Conservation (phyloP, 306 rosid species). For the Neltuma alba region DNA sequence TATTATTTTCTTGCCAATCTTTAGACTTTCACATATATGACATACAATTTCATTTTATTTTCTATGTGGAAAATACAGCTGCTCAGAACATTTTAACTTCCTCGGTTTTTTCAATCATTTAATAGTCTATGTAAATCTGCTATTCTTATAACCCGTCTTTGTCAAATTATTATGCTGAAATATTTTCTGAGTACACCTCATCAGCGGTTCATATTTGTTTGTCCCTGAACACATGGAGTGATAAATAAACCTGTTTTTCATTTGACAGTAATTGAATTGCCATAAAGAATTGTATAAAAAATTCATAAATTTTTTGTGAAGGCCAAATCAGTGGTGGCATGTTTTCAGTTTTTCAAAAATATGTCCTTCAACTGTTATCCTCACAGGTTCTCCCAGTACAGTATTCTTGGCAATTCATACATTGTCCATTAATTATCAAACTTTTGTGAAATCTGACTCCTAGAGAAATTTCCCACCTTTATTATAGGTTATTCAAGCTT, state of each 20-base stretch:
- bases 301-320: not conserved
- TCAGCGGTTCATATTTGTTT: not conserved
- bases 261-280: not conserved
- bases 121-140: not conserved
- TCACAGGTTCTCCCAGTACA: not conserved
- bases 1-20: not conserved
- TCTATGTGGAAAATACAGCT: not conserved
- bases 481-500: not conserved
- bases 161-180: not conserved
- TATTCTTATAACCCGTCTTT: not conserved
- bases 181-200: not conserved
- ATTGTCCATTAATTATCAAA: not conserved
- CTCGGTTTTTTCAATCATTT: not conserved
- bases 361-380: slow-evolving; percentile 15
- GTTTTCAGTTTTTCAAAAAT: slow-evolving; percentile 6
- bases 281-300: not conserved
- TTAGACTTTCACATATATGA: not conserved
- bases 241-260: not conserved
- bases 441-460: not conserved
- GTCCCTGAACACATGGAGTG: not conserved
- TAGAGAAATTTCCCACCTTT: not conserved
- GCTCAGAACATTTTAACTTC: not conserved
- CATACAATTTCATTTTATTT: not conserved
- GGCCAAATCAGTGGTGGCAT: not conserved
- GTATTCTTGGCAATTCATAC: not conserved